Base-by-base conservation (phyloP, 768 basidiomycete species). In the Agrocybe chaxingu region DNA sequence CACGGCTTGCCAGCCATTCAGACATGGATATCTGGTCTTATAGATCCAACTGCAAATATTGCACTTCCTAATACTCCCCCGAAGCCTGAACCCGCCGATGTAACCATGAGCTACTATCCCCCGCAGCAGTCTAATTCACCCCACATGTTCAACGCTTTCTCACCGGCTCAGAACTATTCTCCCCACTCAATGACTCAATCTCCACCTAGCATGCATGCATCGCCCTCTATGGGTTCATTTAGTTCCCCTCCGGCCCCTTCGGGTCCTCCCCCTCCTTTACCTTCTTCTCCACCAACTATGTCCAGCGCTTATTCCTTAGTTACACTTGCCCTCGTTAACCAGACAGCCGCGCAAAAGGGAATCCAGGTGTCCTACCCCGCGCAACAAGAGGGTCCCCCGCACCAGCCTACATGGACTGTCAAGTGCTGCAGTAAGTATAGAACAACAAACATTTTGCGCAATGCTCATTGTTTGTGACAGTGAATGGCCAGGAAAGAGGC, bases 371-470 rank as follows among this genome's bases (percentile, higher is more conserved):
- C 67, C 12, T 85, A 82, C 68, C 64, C 70, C 12, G 75, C 72
- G 8, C 67, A 74, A 43, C 69, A 73, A 19, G 66, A 58, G 12
- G 82, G 83, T 2, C 80, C 76, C 30, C 55, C 78, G 8, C 82
- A 84, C 57, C 68, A 72, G 42, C 82, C 82, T 8, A 74, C 70
- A 4, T 85, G 83, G 83, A 71, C 70, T 4, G 81, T 82, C 32
- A 69, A 57, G 52, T 85, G 82, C 59, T 60, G 63, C 36, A 70
- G 84, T 84, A 59, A 65, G 77, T 66, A 11, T 41, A 9, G 11
- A 9, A 18, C 7, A 13, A 12, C 12, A 13, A 31, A 36, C 29
- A 13, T 16, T 13, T 47, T 13, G 13, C 6, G 29, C 13, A 24
- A 24, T 18, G 11, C 16, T 18, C 7, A 29, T 41, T 9, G 32